Evolutionary conservation across 2,329 filamentous ascomycete genomes (phyloP).

Genomic region (Colletotrichum sp.): DNA sequence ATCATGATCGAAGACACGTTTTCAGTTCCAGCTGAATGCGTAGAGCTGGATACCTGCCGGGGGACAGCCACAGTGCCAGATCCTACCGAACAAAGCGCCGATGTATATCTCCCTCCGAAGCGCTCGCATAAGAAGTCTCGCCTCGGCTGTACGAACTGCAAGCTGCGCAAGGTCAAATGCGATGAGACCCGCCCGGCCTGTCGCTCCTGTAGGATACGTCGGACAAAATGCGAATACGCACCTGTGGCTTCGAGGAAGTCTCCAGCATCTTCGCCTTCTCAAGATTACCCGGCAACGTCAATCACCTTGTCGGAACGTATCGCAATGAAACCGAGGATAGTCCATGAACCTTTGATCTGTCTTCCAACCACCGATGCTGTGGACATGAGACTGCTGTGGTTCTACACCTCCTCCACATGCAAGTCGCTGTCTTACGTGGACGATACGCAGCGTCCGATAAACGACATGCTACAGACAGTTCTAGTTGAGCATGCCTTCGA

Average conservation of each 20-base stretch:
- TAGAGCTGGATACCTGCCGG: neutral
- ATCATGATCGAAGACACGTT: neutral
- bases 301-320: neutral
- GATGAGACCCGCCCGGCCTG: constrained; percentile 27
- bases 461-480: neutral
- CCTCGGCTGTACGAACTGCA: constrained; percentile 15
- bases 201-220: constrained; percentile 6
- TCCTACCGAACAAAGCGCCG: neutral
- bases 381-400: neutral
- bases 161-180: constrained; percentile 31
- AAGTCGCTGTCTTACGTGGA: neutral
- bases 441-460: neutral
- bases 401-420: neutral
- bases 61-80: neutral
- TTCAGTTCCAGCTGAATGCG: neutral
- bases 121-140: neutral
- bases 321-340: neutral
- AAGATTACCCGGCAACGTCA: neutral
- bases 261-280: neutral
- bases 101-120: neutral
- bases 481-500: neutral
- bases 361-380: neutral
- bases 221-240: neutral
- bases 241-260: neutral
- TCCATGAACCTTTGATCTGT: neutral